Percentiles rank a stretch among this genome's conserved stretches.
Conservation (phyloP, 1,284 basidiomycete species). For the Schizophyllum amplum region DNA sequence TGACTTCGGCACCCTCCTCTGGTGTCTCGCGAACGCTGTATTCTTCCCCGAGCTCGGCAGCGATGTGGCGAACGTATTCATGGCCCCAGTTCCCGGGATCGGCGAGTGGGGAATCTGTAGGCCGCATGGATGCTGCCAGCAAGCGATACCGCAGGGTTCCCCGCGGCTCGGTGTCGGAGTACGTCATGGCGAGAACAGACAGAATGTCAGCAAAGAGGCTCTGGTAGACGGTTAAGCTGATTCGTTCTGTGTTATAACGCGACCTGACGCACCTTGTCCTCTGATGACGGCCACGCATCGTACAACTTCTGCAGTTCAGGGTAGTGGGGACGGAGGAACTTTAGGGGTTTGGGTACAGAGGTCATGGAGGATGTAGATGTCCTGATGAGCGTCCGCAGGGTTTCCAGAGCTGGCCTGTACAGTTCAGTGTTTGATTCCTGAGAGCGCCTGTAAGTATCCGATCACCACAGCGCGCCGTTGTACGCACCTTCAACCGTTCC, state of each 20-base stretch:
- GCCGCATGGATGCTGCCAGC: slow-evolving; percentile 66
- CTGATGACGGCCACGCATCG: slow-evolving; percentile 71
- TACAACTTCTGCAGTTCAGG: slow-evolving; percentile 80
- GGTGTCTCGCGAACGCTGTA: slow-evolving; percentile 53
- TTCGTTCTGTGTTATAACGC: not conserved
- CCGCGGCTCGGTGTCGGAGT: slow-evolving; percentile 91
- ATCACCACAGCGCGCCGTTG: not conserved
- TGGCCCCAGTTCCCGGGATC: slow-evolving; percentile 98
- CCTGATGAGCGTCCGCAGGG: slow-evolving; percentile 87
- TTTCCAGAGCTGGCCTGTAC: slow-evolving; percentile 90
- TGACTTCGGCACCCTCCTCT: slow-evolving; percentile 25
- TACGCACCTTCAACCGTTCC: slow-evolving; percentile 79
- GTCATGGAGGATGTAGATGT: slow-evolving; percentile 99
- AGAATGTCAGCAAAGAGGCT: slow-evolving; percentile 97
- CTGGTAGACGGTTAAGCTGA: slow-evolving; percentile 30
- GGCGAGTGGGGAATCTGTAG: slow-evolving; percentile 57
- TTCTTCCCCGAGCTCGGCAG: slow-evolving; percentile 95
- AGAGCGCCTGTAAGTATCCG: slow-evolving; percentile 6
- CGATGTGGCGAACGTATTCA: slow-evolving; percentile 97
- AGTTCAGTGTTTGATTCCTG: slow-evolving; percentile 85
- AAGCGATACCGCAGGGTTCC: slow-evolving; percentile 93
- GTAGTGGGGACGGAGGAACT: slow-evolving; percentile 96
- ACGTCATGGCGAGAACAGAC: slow-evolving; percentile 99
- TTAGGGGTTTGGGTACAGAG: slow-evolving; percentile 98
- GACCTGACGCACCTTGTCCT: slow-evolving; percentile 58